Conservation (phyloP, 257 asterid genomes). For the Solanum virginianum region DNA sequence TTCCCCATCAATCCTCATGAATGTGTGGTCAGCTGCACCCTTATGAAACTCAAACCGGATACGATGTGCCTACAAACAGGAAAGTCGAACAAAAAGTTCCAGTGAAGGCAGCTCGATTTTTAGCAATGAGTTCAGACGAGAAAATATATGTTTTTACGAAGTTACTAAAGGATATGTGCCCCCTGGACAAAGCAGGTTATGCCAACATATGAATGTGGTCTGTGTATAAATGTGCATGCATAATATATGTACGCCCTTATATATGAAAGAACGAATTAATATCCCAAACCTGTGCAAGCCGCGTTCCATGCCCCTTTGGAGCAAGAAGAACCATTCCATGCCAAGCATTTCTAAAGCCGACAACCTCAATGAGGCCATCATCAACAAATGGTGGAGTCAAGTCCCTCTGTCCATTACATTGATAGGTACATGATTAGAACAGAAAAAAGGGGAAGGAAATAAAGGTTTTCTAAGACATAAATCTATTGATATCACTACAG, state of each 20-base stretch:
- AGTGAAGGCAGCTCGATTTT: neutral
- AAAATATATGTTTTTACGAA: neutral
- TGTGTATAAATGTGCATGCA: neutral
- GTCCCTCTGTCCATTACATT: conserved; percentile 34
- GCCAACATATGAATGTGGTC: neutral
- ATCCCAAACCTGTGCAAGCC: conserved; percentile 72
- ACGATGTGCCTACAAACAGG: conserved; percentile 36
- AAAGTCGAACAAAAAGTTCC: neutral
- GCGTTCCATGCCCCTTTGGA: conserved; percentile 88
- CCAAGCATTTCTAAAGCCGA: conserved; percentile 91
- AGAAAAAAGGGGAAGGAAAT: neutral
- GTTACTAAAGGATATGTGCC: neutral
- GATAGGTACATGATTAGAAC: neutral
- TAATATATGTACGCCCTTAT: neutral
- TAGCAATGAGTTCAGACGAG: neutral
- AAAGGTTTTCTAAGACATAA: neutral
- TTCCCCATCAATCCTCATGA: conserved; percentile 90
- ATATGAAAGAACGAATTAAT: neutral
- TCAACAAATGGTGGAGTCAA: conserved; percentile 76
- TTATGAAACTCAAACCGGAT: conserved; percentile 63
- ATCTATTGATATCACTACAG: neutral
- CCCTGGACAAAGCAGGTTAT: neutral
- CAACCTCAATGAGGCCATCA: conserved; percentile 70
- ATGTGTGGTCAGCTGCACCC: conserved; percentile 58
- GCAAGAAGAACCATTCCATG: conserved; percentile 70